Evolutionary conservation across 2,329 filamentous ascomycete genomes (phyloP), one percentile per base, ranked within the genome.

Genomic region (Arthrocladium fulminans): DNA sequence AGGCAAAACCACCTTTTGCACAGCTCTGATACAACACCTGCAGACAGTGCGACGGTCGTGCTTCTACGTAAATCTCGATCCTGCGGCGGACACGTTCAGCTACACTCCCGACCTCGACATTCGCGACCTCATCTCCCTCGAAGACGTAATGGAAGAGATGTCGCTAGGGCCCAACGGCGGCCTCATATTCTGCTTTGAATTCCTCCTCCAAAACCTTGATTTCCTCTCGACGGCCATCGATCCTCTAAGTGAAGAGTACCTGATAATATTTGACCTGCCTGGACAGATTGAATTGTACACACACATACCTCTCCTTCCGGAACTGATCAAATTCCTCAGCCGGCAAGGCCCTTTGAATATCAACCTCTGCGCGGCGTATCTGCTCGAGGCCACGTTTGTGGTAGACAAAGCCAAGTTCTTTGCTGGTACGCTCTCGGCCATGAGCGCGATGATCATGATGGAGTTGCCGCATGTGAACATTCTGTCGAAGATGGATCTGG

Each of bases 391-490:
- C 10, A 96, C 89, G 7, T 98, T 97, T 65, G 84, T 97, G 60
- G 80, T 96, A 53, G 92, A 98, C 68, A 83, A 88, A 52, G 86
- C 92, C 61, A 98, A 97, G 71, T 98, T 94, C 75, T 97, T 98
- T 67, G 84, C 92, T 0, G 92, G 92, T 10, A 95, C 92, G 0
- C 73, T 98, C 51, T 92, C 86, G 63, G 92, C 92, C 56, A 97
- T 98, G 92, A 94, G 86, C 61, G 89, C 92, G 55, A 98, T 98
- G 92, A 81, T 98, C 61, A 92, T 97, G 88, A 79, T 98, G 54
- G 92, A 97, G 69, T 81, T 97, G 55, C 92, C 92, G 3, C 92
- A 98, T 64, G 81, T 98, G 63, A 98, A 98, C 65, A 84, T 98
- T 52, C 72, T 98, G 48, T 94, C 85, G 63, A 98, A 98, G 71